Evolutionary conservation across 306 rosid genomes (phyloP).

Genomic region (Lathyrus aphaca): DNA sequence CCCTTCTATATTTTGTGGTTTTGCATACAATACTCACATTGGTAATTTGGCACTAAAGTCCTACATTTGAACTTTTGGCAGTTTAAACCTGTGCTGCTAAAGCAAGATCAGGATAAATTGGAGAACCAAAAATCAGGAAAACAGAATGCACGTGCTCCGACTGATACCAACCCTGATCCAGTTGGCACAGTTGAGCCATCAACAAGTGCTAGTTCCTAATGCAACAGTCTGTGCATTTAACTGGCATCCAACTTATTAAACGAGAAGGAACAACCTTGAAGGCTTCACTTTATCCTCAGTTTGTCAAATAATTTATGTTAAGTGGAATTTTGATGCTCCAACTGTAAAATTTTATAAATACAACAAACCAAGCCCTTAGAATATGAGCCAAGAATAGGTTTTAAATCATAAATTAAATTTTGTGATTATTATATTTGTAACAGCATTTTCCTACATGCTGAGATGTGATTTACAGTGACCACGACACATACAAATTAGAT

Average conservation of each 20-base stretch:
- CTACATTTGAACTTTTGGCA: slow-evolving; percentile 43
- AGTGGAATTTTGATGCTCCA: slow-evolving; percentile 19
- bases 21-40: not conserved
- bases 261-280: not conserved
- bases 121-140: slow-evolving; percentile 54
- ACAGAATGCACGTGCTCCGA: slow-evolving; percentile 45
- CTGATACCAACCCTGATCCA: slow-evolving; percentile 53
- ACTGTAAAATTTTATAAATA: slow-evolving; percentile 1
- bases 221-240: slow-evolving; percentile 23
- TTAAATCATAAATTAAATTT: slow-evolving; percentile 2
- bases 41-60: not conserved
- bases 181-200: slow-evolving; percentile 63
- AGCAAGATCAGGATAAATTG: slow-evolving; percentile 62
- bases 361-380: not conserved
- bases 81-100: slow-evolving; percentile 88
- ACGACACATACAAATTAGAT: not conserved
- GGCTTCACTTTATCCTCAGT: slow-evolving; percentile 15
- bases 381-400: not conserved
- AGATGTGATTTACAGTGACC: not conserved
- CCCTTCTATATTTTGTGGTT: not conserved
- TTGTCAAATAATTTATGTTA: not conserved
- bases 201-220: slow-evolving; percentile 50
- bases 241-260: not conserved
- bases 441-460: not conserved
- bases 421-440: slow-evolving; percentile 4